phyloP scores from a whole-genome alignment of 2,329 filamentous ascomycete species.

The Geosmithia putterillii region DNA sequence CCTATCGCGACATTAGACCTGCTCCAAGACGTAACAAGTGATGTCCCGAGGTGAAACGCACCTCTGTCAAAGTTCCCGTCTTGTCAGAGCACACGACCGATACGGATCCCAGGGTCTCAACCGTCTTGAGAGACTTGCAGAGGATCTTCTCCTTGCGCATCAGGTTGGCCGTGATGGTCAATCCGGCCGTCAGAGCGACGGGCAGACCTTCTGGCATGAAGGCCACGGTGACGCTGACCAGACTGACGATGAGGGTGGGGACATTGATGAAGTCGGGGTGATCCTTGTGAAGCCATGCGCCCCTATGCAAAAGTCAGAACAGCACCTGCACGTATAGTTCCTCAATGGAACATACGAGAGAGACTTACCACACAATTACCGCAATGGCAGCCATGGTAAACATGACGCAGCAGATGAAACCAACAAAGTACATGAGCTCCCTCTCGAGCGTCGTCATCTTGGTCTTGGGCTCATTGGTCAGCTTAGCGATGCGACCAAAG shows the following conservation, averaged over 20 bases:
- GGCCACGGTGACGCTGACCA: conserved; percentile 60
- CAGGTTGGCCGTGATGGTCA: conserved; percentile 65
- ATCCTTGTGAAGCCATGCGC: conserved; percentile 52
- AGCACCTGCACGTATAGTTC: not conserved
- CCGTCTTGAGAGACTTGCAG: conserved; percentile 69
- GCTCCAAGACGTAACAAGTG: not conserved
- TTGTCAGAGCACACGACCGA: conserved; percentile 69
- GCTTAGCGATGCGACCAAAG: conserved; percentile 62
- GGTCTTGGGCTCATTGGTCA: conserved; percentile 57
- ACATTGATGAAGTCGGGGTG: conserved; percentile 64
- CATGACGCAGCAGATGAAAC: conserved; percentile 58
- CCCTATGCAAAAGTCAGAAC: conserved; percentile 30
- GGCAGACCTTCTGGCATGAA: conserved; percentile 67
- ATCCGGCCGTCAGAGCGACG: conserved; percentile 54
- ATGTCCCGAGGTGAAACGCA: conserved; percentile 7
- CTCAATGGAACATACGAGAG: conserved; percentile 8
- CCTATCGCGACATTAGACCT: conserved; percentile 24
- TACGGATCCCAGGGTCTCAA: conserved; percentile 62
- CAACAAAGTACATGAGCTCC: conserved; percentile 62
- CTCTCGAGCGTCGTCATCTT: conserved; percentile 59
- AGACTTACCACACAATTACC: conserved; percentile 50
- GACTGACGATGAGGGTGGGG: conserved; percentile 58
- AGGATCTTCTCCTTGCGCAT: conserved; percentile 69
- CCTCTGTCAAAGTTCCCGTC: conserved; percentile 56
- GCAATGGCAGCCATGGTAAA: conserved; percentile 51